Base-by-base conservation (phyloP, 2,329 filamentous ascomycete species). In the Neurospora crassa region DNA sequence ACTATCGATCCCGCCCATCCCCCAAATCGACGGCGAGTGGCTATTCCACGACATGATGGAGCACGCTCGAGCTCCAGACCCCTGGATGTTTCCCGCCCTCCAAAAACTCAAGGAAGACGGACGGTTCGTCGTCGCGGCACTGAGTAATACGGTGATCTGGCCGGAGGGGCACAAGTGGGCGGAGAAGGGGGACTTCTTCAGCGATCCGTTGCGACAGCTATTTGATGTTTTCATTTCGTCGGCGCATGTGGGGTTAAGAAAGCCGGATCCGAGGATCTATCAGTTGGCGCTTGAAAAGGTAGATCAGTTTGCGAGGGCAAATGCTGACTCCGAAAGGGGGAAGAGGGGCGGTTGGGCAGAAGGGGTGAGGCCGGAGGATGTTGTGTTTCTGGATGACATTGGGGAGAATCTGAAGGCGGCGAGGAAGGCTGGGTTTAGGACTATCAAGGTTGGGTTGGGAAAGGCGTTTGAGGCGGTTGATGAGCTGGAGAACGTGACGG, bases 31-130 rank as follows among this genome's bases (percentile, higher is more conserved):
- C 77, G 92, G 88, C 16, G 89, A 93, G 78, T 89, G 83, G 81
- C 84, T 99, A 40, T 97, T 97, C 83, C 92, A 92, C 87, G 87
- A 91, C 77, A 98, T 98, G 94, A 97, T 98, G 93, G 82, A 84
- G 5, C 82, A 86, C 14, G 90, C 92, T 12, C 85, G 88, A 6
- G 81, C 83, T 1, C 89, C 92, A 0, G 95, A 99, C 79, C 93
- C 93, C 4, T 92, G 91, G 84, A 96, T 98, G 91, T 93, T 88
- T 74, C 94, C 94, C 0, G 94, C 94, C 1, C 83, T 98, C 53
- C 82, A 89, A 77, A 88, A 85, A 45, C 83, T 99, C 72, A 87
- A 87, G 72, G 84, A 84, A 3, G 90, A 86, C 69, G 87, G 88
- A 0, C 82, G 84, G 71, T 94, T 90, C 75, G 85, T 95, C 42